A percentile compares a stretch with the other conserved stretches of the same genome.
These are phyloP conservation scores for Alternaria conjuncta DNA, from an alignment of 2,329 filamentous ascomycete genomes.

Conservation along the genomic window DNA sequence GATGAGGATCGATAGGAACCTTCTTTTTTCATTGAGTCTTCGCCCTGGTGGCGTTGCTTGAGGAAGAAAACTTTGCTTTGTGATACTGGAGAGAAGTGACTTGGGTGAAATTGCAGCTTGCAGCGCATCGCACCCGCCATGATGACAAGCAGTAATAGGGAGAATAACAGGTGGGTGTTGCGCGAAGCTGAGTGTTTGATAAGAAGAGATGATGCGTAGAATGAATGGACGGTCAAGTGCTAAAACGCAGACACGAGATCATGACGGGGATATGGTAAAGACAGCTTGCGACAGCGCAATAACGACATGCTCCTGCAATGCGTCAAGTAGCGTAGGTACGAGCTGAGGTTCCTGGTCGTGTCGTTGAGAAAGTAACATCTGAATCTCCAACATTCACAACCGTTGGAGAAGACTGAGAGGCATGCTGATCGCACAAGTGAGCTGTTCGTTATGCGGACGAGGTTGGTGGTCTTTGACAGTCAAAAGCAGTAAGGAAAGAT, in stretches of 20 bases:
- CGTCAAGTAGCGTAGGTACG: background rate
- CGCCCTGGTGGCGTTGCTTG: background rate
- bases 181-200: background rate
- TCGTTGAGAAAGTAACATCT: background rate
- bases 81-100: background rate
- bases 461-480: background rate
- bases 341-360: background rate
- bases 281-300: background rate
- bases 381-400: background rate
- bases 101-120: background rate
- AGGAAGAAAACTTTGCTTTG: background rate
- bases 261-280: too few species aligned
- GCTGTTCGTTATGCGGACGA: background rate
- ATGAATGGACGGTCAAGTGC: too few species aligned
- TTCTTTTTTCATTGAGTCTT: conserved; percentile 2
- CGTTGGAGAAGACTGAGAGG: background rate
- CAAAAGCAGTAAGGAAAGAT: background rate
- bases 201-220: too few species aligned
- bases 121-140: background rate
- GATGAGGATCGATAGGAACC: background rate
- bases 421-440: too few species aligned
- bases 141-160: background rate
- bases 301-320: background rate
- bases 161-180: background rate
- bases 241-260: too few species aligned